phyloP scores from a whole-genome alignment of 2,329 filamentous ascomycete species.

The Aspergillus tubingensis region DNA sequence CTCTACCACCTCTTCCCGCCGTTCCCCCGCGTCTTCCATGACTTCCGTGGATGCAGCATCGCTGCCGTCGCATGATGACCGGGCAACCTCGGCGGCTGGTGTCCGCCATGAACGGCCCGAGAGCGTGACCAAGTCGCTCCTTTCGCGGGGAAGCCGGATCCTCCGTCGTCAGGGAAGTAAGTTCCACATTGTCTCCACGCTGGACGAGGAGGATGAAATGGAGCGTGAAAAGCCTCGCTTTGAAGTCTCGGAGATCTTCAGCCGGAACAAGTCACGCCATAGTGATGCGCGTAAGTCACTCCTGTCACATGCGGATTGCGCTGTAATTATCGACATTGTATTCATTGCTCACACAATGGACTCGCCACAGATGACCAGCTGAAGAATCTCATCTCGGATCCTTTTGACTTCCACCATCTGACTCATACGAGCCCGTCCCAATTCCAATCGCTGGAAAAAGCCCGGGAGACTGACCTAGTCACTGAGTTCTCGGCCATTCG shows the following conservation, averaged over 20 bases:
- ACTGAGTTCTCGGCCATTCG: slow-evolving; percentile 57
- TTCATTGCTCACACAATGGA: slow-evolving; percentile 6
- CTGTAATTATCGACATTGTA: not conserved
- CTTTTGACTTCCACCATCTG: slow-evolving; percentile 66
- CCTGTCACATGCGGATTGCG: not conserved
- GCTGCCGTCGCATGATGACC: slow-evolving; percentile 36
- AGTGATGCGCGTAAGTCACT: slow-evolving; percentile 39
- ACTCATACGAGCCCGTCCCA: slow-evolving; percentile 61
- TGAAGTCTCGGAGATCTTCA: slow-evolving; percentile 37
- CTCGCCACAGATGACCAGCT: slow-evolving; percentile 38
- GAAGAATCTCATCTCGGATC: slow-evolving; percentile 59
- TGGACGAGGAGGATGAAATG: slow-evolving; percentile 44
- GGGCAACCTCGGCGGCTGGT: slow-evolving; percentile 29
- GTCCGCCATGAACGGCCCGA: slow-evolving; percentile 37
- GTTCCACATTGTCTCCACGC: slow-evolving; percentile 44
- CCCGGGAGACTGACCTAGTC: slow-evolving; percentile 54
- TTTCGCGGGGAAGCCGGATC: slow-evolving; percentile 50
- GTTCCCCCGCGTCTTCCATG: slow-evolving; percentile 50
- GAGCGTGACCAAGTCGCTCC: slow-evolving; percentile 41
- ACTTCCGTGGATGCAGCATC: slow-evolving; percentile 37
- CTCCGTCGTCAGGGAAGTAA: slow-evolving; percentile 51
- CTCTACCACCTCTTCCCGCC: slow-evolving; percentile 49
- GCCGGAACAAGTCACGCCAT: slow-evolving; percentile 36
- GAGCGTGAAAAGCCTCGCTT: slow-evolving; percentile 34
- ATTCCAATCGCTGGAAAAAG: slow-evolving; percentile 54